Percentiles rank a stretch among this genome's conserved stretches.
Conservation (phyloP, 2,329 filamentous ascomycete species). For the Trichoderma simmonsii region DNA sequence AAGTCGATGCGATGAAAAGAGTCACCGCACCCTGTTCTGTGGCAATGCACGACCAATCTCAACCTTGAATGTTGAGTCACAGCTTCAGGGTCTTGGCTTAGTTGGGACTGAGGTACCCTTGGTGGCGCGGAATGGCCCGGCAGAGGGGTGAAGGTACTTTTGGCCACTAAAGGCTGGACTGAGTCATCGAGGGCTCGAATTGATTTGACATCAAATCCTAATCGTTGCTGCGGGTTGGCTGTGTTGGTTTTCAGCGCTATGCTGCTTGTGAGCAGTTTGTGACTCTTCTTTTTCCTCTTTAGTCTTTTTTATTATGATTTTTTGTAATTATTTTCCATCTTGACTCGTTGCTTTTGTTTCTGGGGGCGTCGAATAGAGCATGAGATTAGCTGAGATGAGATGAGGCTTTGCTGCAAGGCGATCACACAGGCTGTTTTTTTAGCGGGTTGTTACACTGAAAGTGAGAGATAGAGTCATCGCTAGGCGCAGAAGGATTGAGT, state of each 20-base stretch:
- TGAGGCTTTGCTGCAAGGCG: neutral
- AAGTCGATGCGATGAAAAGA: neutral
- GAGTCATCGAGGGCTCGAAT: neutral
- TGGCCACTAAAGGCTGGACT: neutral
- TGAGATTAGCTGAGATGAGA: neutral
- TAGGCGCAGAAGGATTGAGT: neutral
- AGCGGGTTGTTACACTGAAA: neutral
- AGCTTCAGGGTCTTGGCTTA: neutral
- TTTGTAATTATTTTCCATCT: neutral
- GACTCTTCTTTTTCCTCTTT: neutral
- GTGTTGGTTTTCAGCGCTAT: neutral
- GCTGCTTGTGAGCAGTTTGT: neutral
- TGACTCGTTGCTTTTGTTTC: neutral
- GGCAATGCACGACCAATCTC: slow-evolving; percentile 4
- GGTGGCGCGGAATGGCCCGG: neutral
- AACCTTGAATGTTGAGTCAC: neutral
- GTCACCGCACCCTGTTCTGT: neutral
- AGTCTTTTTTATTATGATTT: neutral
- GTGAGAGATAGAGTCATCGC: neutral
- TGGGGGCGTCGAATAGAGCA: neutral
- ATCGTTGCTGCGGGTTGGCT: neutral
- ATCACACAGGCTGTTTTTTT: neutral
- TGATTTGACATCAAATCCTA: neutral
- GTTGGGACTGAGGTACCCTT: neutral
- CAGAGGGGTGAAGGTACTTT: neutral